Evolutionary conservation across 2,329 filamentous ascomycete genomes (phyloP), one percentile per base, ranked within the genome.

Genomic region (Pseudocercospora pini-densiflorae): DNA sequence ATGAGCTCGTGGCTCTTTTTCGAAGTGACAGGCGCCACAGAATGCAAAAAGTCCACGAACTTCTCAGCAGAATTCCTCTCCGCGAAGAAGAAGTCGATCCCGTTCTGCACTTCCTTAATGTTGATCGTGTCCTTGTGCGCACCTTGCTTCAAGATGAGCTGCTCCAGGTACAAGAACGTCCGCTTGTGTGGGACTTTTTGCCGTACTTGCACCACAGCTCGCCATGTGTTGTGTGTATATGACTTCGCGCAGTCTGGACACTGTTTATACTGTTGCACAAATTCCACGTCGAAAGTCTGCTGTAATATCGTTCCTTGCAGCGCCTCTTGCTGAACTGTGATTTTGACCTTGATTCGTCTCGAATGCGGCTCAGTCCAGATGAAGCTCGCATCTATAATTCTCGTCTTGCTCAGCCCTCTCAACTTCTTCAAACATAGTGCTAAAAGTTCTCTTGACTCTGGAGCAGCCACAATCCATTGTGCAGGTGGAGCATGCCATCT

Each of bases 301-400:
- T 99, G 95, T 74, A 99, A 78, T 66, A 90, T 89, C 9, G 88
- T 88, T 43, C 87, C 88, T 73, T 89, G 83, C 73, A 86, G 87
- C 49, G 87, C 87, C 77, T 90, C 86, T 72, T 88, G 86, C 77
- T 98, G 95, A 57, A 98, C 90, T 0, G 95, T 98, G 79, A 99
- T 90, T 84, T 97, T 97, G 79, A 98, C 90, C 81, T 94, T 96
- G 70, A 98, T 87, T 78, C 95, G 86, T 76, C 93, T 87, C 74
- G 94, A 97, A 82, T 99, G 95, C 10, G 95, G 94, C 80, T 99
- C 95, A 0, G 95, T 99, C 95, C 95, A 99, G 77, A 98, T 92
- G 78, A 98, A 99, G 75, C 89, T 92, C 55, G 95, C 95, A 78
- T 99, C 95, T 75, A 97, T 94, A 75, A 99, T 95, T 68, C 95